Evolutionary conservation across 768 basidiomycete genomes (phyloP).

Genomic region (Ephemerocybe angulata): DNA sequence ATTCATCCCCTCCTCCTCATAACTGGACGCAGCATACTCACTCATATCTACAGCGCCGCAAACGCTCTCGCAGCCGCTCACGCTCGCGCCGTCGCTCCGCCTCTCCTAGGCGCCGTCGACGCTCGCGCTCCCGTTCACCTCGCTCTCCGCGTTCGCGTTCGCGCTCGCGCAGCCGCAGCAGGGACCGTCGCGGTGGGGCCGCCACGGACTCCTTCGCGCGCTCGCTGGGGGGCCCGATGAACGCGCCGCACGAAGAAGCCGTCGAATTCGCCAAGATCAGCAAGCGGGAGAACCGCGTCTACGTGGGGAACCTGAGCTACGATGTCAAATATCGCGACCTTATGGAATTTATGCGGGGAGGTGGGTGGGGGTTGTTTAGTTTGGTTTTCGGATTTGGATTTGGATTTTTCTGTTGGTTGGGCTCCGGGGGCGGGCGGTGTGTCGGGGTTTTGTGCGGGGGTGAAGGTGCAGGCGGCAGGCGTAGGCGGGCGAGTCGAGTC

Average conservation of each 20-base stretch:
- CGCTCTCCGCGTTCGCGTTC: conserved; percentile 41
- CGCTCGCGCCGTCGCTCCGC: conserved; percentile 68
- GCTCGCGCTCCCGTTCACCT: conserved; percentile 38
- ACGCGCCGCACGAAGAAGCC: conserved; percentile 89
- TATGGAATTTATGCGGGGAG: conserved; percentile 99
- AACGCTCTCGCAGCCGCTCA: conserved; percentile 70
- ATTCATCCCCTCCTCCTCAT: too few species aligned
- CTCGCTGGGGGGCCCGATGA: conserved; percentile 85
- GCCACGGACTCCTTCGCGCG: conserved; percentile 62
- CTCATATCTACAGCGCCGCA: conserved; percentile 46
- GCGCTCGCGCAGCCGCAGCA: conserved; percentile 58
- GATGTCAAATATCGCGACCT: conserved; percentile 98
- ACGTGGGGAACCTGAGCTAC: conserved; percentile 98
- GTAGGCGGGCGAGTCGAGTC: too few species aligned
- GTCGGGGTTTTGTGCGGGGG: background rate
- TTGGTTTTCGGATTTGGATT: conserved; percentile 55
- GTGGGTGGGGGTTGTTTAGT: conserved; percentile 87
- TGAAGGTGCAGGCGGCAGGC: conserved; percentile 6
- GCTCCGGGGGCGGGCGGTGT: conserved; percentile 8
- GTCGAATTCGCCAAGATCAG: conserved; percentile 92
- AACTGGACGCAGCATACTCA: conserved; percentile 6
- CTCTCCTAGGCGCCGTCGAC: conserved; percentile 62
- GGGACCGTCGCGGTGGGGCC: conserved; percentile 62
- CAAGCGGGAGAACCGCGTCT: conserved; percentile 98
- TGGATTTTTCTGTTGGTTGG: conserved; percentile 37